phyloP scores from a whole-genome alignment of 352 stramenopile species.

The Pythium dissotocum region DNA sequence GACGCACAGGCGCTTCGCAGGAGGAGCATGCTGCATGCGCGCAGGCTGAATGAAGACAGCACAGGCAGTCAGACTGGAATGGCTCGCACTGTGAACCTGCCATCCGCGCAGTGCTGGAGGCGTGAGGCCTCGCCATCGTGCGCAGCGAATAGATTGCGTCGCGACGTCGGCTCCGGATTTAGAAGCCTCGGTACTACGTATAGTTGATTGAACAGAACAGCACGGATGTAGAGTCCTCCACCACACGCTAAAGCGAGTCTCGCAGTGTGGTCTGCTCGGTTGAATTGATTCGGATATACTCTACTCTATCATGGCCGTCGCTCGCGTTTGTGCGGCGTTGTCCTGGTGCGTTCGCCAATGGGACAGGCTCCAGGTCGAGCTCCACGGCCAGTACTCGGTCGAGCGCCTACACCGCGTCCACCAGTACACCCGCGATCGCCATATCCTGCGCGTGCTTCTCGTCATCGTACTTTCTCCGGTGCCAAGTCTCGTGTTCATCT shows the following conservation, averaged over 20 bases:
- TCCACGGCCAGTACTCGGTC: slow-evolving; percentile 20
- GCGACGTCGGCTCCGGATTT: background rate
- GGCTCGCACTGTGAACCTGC: background rate
- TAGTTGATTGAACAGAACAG: too few relatives aligned
- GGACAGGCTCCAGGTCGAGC: slow-evolving; percentile 13
- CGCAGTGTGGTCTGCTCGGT: too few relatives aligned
- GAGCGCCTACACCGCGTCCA: slow-evolving; percentile 11
- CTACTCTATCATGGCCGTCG: background rate
- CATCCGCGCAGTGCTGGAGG: too few relatives aligned
- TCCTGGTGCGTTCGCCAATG: background rate
- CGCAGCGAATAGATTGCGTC: too few relatives aligned
- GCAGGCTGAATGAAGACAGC: background rate
- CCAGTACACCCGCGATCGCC: background rate
- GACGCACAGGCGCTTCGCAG: background rate
- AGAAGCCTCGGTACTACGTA: background rate
- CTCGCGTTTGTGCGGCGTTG: background rate
- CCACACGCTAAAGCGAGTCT: background rate
- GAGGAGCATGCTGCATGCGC: background rate
- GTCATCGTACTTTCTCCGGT: background rate
- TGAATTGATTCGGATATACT: too few relatives aligned
- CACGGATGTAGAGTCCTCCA: too few relatives aligned
- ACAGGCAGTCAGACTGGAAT: background rate
- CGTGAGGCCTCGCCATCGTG: too few relatives aligned
- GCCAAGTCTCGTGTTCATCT: slow-evolving; percentile 7
- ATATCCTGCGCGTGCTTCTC: background rate